phyloP scores from a whole-genome alignment of 371 early-diverging fungal genomes.

The Circinella minor region DNA sequence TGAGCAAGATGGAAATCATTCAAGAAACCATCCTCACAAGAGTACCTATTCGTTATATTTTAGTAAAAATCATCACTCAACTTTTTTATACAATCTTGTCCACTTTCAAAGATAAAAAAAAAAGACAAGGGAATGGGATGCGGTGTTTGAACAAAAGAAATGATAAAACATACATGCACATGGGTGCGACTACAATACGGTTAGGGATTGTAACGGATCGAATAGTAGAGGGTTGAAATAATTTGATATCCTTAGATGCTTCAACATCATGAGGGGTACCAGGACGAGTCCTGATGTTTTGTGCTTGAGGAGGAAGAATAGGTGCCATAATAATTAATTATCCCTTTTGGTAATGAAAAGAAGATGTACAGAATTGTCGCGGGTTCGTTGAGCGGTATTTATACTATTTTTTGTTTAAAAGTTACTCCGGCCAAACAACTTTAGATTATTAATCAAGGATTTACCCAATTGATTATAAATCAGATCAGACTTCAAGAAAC shows the following conservation, averaged over 20 bases:
- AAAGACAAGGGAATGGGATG: background rate
- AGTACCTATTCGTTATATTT: conserved; percentile 11
- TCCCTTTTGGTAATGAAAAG: background rate
- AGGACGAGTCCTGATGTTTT: conserved; percentile 17
- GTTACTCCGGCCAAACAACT: background rate
- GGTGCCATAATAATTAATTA: background rate
- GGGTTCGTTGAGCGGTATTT: background rate
- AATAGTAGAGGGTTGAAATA: conserved; percentile 72
- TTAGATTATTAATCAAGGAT: background rate
- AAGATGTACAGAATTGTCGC: background rate
- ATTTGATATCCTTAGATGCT: conserved; percentile 17
- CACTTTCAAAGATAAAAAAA: background rate
- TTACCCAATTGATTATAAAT: background rate
- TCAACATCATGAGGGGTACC: conserved; percentile 19
- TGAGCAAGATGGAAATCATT: conserved; percentile 58
- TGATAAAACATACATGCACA: conserved; percentile 54
- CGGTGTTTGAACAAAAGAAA: background rate
- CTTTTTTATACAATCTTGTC: background rate
- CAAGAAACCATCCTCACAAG: conserved; percentile 22
- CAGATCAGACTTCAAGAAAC: background rate
- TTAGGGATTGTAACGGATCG: conserved; percentile 69
- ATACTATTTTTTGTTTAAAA: background rate
- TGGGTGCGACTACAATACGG: conserved; percentile 81
- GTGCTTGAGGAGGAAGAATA: conserved; percentile 15
- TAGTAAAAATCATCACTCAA: too few species aligned